Evolutionary conservation across 2,329 filamentous ascomycete genomes (phyloP), one percentile per base, ranked within the genome.

Genomic region (Aspergillus brasiliensis): DNA sequence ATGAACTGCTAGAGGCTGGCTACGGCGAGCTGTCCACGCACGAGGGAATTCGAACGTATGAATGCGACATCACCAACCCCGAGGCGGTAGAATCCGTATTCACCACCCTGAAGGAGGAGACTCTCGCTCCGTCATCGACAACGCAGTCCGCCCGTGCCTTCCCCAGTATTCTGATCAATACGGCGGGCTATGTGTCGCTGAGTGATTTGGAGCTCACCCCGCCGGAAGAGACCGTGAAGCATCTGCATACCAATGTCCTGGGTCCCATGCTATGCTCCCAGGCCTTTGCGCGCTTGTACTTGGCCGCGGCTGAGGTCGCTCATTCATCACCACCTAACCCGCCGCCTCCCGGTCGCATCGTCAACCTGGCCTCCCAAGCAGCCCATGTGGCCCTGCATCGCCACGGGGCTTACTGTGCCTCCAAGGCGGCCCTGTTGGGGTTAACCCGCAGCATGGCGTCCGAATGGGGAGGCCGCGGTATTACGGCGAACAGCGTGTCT

Each of bases 61-160:
- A 75, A 69, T 82, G 80, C 71, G 81, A 84, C 63, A 78, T 84
- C 60, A 81, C 81, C 1, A 78, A 78, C 1, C 69, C 79, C 15
- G 73, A 79, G 5, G 79, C 80, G 0, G 80, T 86, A 2, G 72
- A 76, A 17, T 70, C 74, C 2, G 79, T 76, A 0, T 82, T 81
- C 28, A 65, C 71, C 3, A 64, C 71, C 0, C 58, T 83, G 11
- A 51, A 71, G 3, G 73, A 75, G 2, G 63, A 71, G 8, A 54
- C 65, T 13, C 53, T 67, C 2, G 28, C 57, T 2, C 62, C 62
- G 1, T 34, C 38, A 0, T 59, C 64, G 7, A 59, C 65, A 2
- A 46, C 61, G 3, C 2, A 46, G 1, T 10, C 52, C 0, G 71
- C 77, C 3, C 51, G 66, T 1, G 67, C 69, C 0, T 74, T 77